These are phyloP conservation scores for Exophiala sp. DNA, from an alignment of 2,329 filamentous ascomycete species.

Conservation along the genomic window DNA sequence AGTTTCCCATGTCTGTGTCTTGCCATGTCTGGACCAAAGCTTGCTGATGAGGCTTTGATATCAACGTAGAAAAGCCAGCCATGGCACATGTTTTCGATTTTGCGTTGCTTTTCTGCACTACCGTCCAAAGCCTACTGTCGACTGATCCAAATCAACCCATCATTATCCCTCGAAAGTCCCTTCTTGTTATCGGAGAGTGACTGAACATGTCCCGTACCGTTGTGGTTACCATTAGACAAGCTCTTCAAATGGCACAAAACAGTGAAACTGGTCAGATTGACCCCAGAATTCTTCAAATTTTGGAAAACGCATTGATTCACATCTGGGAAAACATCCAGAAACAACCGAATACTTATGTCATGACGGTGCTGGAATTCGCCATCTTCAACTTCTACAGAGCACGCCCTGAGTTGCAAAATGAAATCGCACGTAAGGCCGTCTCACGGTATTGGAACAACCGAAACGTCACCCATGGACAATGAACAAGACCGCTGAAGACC, in stretches of 20 bases:
- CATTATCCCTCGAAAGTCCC: not conserved
- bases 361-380: slow-evolving; percentile 74
- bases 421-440: slow-evolving; percentile 25
- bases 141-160: not conserved
- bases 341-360: slow-evolving; percentile 65
- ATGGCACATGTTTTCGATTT: no score
- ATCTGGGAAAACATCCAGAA: slow-evolving; percentile 67
- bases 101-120: not conserved
- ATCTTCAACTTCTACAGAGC: slow-evolving; percentile 62
- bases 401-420: slow-evolving; percentile 25
- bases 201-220: slow-evolving; percentile 30
- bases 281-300: slow-evolving; percentile 58
- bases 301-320: slow-evolving; percentile 61
- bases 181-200: not conserved
- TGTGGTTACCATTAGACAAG: slow-evolving; percentile 56
- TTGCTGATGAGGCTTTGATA: no score
- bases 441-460: slow-evolving; percentile 26
- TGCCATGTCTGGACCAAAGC: no score
- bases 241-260: slow-evolving; percentile 73
- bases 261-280: slow-evolving; percentile 64
- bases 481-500: not conserved
- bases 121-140: not conserved
- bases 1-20: no score
- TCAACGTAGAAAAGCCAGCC: no score
- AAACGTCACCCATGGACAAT: slow-evolving; percentile 3